A percentile compares a stretch with the other conserved stretches of the same genome.
Conservation (phyloP, 805 yeast species). For the Candida stauntonica region DNA sequence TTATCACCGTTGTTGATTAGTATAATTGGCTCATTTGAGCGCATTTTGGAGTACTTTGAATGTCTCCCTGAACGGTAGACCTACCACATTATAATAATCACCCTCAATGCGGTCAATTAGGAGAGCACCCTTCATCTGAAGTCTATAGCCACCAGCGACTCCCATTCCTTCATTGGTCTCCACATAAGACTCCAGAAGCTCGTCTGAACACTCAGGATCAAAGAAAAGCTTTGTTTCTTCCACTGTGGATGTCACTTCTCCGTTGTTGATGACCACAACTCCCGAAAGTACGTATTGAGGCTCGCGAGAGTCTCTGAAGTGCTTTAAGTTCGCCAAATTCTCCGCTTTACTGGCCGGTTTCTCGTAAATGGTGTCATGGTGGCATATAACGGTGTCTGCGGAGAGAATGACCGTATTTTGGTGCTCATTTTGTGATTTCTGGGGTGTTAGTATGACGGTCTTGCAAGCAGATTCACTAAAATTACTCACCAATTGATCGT, state of each 20-base stretch:
- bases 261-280: slow-evolving; percentile 39
- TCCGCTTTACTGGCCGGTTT: slow-evolving; percentile 63
- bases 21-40: too few species aligned
- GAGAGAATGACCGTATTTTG: slow-evolving; percentile 40
- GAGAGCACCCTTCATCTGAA: slow-evolving; percentile 69
- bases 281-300: slow-evolving; percentile 53
- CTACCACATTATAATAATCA: slow-evolving; percentile 83
- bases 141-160: slow-evolving; percentile 92
- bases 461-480: too few species aligned
- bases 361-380: slow-evolving; percentile 61
- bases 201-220: slow-evolving; percentile 44
- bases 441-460: not conserved
- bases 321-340: slow-evolving; percentile 46
- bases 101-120: slow-evolving; percentile 65
- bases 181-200: slow-evolving; percentile 58
- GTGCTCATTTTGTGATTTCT: slow-evolving; percentile 8
- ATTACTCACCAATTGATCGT: slow-evolving; percentile 33
- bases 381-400: slow-evolving; percentile 77
- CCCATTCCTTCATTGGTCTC: slow-evolving; percentile 65
- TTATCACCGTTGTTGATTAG: too few species aligned
- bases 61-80: slow-evolving; percentile 68
- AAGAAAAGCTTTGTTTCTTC: slow-evolving; percentile 41
- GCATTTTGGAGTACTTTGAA: slow-evolving; percentile 38
- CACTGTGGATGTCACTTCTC: slow-evolving; percentile 25
- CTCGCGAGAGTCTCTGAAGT: slow-evolving; percentile 38